Evolutionary conservation across 2,329 filamentous ascomycete genomes (phyloP).

Genomic region (Talaromyces verruculosus): DNA sequence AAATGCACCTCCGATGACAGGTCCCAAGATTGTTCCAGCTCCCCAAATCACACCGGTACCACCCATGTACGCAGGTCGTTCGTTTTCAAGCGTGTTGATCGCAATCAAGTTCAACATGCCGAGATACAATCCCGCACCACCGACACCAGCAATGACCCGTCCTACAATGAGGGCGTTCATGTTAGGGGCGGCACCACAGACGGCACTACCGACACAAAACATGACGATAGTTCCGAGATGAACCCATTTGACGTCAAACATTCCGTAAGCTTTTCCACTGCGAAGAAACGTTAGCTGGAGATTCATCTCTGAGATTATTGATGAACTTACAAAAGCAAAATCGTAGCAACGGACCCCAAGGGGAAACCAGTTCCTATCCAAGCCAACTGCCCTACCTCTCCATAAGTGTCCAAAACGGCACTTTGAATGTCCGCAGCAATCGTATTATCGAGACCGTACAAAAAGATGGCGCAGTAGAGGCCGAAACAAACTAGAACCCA

Average conservation of each 20-base stretch:
- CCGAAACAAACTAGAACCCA: constrained; percentile 3
- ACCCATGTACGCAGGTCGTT: constrained; percentile 30
- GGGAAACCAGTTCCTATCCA: constrained; percentile 48
- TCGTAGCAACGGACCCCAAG: constrained; percentile 44
- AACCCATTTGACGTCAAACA: constrained; percentile 51
- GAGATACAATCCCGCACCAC: constrained; percentile 37
- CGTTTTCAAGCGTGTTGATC: constrained; percentile 25
- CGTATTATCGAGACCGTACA: constrained; percentile 43
- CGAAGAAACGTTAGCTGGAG: constrained; percentile 20
- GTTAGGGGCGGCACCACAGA: constrained; percentile 48
- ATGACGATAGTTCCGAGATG: constrained; percentile 32
- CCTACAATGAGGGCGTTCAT: constrained; percentile 51
- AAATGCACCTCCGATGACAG: constrained; percentile 41
- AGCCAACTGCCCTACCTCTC: constrained; percentile 40
- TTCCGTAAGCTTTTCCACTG: constrained; percentile 16
- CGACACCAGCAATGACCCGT: constrained; percentile 37
- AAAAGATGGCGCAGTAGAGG: constrained; percentile 5
- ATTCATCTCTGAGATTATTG: constrained; percentile 26
- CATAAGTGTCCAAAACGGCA: constrained; percentile 41
- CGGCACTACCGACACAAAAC: constrained; percentile 35
- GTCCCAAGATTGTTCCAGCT: constrained; percentile 36
- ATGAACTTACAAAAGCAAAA: constrained; percentile 39
- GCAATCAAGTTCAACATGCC: constrained; percentile 29
- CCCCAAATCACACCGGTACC: constrained; percentile 35
- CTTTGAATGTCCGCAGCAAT: constrained; percentile 52